Evolutionary conservation across 1,284 basidiomycete species (phyloP).

Genomic region (Pterulicium gracile): DNA sequence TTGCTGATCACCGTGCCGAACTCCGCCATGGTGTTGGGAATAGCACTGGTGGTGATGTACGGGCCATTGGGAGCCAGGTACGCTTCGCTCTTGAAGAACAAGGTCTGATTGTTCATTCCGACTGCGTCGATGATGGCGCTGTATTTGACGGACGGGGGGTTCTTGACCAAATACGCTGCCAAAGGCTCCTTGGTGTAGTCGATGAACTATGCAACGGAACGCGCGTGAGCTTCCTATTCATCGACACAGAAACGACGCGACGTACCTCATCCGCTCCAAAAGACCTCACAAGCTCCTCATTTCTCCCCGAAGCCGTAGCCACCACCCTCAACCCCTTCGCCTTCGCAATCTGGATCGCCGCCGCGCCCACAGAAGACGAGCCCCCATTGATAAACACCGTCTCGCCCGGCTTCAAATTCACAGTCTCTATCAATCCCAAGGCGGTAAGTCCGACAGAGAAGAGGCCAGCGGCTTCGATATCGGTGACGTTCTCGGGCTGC

Average conservation of each 20-base stretch:
- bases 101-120: slow-evolving; percentile 15
- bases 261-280: slow-evolving; percentile 32
- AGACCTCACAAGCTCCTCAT: slow-evolving; percentile 28
- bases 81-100: slow-evolving; percentile 27
- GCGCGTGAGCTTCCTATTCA: slow-evolving; percentile 11
- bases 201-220: slow-evolving; percentile 27
- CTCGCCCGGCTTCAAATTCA: slow-evolving; percentile 32
- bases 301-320: slow-evolving; percentile 42
- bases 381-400: slow-evolving; percentile 58
- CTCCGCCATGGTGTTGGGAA: slow-evolving; percentile 19
- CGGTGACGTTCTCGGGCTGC: slow-evolving; percentile 36
- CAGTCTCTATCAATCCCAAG: slow-evolving; percentile 34
- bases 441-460: slow-evolving; percentile 46
- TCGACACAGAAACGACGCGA: slow-evolving; percentile 12
- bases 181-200: slow-evolving; percentile 47
- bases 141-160: slow-evolving; percentile 27
- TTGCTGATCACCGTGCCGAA: slow-evolving; percentile 21
- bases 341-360: slow-evolving; percentile 58
- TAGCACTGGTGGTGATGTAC: slow-evolving; percentile 33
- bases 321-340: slow-evolving; percentile 43
- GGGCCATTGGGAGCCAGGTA: slow-evolving; percentile 37
- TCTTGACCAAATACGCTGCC: slow-evolving; percentile 25
- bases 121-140: slow-evolving; percentile 33
- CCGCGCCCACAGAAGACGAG: slow-evolving; percentile 48
- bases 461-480: slow-evolving; percentile 46